Evolutionary conservation across 2,329 filamentous ascomycete species (phyloP).

Genomic region (Trichoderma sp.): DNA sequence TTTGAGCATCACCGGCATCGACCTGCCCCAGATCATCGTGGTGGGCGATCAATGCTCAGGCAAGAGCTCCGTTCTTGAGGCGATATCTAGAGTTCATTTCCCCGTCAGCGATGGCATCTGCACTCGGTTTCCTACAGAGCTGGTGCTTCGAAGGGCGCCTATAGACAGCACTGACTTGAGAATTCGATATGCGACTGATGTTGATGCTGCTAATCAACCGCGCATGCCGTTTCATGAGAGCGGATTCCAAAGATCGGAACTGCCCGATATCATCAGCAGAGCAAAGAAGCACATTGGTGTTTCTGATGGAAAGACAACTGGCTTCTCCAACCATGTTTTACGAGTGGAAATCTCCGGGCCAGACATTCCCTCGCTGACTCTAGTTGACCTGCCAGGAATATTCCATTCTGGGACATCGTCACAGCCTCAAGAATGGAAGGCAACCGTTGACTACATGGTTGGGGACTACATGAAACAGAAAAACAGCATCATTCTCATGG

Average conservation of each 20-base stretch:
- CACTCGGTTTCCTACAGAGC: constrained; percentile 62
- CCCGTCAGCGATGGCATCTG: constrained; percentile 58
- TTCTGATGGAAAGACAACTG: constrained; percentile 31
- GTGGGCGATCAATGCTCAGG: constrained; percentile 62
- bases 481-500: constrained; percentile 59
- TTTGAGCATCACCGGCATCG: constrained; percentile 30
- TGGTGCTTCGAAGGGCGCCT: constrained; percentile 51
- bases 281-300: constrained; percentile 52
- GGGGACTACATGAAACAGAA: constrained; percentile 54
- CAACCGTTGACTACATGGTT: constrained; percentile 48
- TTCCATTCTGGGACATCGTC: constrained; percentile 49
- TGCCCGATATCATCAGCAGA: constrained; percentile 38
- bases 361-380: constrained; percentile 50
- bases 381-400: constrained; percentile 59
- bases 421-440: constrained; percentile 44
- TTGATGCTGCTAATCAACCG: constrained; percentile 24
- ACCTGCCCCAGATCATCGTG: constrained; percentile 52
- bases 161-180: constrained; percentile 35
- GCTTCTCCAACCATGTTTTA: constrained; percentile 47
- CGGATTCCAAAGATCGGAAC: constrained; percentile 25
- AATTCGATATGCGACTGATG: constrained; percentile 28
- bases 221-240: constrained; percentile 29
- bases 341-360: constrained; percentile 49
- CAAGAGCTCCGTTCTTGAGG: constrained; percentile 65
- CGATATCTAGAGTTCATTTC: constrained; percentile 61